phyloP scores from a whole-genome alignment of 768 basidiomycete species.

The Lactarius vividus region DNA sequence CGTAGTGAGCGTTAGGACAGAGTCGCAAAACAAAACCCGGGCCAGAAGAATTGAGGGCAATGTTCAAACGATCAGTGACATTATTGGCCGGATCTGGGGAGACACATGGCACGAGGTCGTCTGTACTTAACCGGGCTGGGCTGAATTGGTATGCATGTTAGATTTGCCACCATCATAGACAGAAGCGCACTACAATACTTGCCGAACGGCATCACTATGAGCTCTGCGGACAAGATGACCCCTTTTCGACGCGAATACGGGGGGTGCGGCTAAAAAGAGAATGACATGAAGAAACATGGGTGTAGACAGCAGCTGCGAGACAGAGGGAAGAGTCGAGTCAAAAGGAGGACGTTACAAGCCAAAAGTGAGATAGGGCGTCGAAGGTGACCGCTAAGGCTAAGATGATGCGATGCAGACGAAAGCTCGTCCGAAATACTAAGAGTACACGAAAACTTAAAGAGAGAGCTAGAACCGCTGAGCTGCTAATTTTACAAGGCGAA shows the following conservation, averaged over 20 bases:
- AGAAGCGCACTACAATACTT: background rate
- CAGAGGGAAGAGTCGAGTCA: no score
- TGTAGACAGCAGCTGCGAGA: no score
- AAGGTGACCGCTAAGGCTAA: no score
- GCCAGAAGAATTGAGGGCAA: slow-evolving; percentile 61
- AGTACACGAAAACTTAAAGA: no score
- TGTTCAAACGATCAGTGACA: slow-evolving; percentile 64
- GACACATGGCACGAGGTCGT: slow-evolving; percentile 30
- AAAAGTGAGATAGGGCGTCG: no score
- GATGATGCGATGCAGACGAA: no score
- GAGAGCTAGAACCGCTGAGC: no score
- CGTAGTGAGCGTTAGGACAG: slow-evolving; percentile 61
- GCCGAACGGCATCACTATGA: background rate
- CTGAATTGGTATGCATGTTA: background rate
- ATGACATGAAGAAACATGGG: background rate
- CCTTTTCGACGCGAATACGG: background rate
- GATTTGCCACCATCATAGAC: background rate
- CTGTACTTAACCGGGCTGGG: background rate
- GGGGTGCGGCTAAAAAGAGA: background rate
- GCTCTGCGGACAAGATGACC: background rate
- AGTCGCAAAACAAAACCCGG: slow-evolving; percentile 62
- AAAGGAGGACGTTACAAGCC: no score
- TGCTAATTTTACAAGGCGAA: no score
- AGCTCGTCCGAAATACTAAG: no score
- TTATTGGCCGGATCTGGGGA: slow-evolving; percentile 57